These are phyloP conservation scores for Physaria fendleri DNA, from an alignment of 345 rosid species.

Conservation along the genomic window DNA sequence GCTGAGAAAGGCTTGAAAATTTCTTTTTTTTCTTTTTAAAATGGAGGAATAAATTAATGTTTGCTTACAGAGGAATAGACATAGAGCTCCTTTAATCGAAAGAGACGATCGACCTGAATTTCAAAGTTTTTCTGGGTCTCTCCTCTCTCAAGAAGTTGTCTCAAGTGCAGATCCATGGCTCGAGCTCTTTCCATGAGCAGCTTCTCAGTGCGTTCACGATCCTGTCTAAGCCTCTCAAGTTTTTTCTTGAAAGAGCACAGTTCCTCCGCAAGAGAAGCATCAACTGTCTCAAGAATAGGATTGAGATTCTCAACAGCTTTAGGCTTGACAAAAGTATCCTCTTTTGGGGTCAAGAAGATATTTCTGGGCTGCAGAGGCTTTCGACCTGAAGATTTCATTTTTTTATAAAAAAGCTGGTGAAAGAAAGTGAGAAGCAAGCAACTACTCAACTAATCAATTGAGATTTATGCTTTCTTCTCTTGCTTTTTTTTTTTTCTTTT, in stretches of 20 bases:
- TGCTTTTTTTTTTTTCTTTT: too few species aligned
- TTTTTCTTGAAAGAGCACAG: slow-evolving; percentile 69
- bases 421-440: too few species aligned
- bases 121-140: slow-evolving; percentile 61
- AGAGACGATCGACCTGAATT: slow-evolving; percentile 80
- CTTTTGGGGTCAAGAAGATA: too few species aligned
- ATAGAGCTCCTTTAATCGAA: slow-evolving; percentile 68
- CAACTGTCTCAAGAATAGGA: slow-evolving; percentile 21
- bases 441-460: too few species aligned
- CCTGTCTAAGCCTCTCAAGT: slow-evolving; percentile 56
- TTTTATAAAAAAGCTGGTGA: too few species aligned
- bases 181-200: slow-evolving; percentile 44
- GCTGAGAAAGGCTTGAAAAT: too few species aligned
- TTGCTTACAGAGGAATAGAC: slow-evolving; percentile 50
- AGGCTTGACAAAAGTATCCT: neutral
- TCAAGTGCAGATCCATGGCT: slow-evolving; percentile 40
- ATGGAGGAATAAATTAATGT: neutral
- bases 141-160: slow-evolving; percentile 45
- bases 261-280: slow-evolving; percentile 74
- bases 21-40: too few species aligned
- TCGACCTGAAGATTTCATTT: too few species aligned
- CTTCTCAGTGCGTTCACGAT: slow-evolving; percentile 54
- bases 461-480: too few species aligned
- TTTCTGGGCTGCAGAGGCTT: too few species aligned
- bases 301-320: slow-evolving; percentile 26